Evolutionary conservation across 2,329 filamentous ascomycete species (phyloP).

Genomic region (Hypoxylon sp.): DNA sequence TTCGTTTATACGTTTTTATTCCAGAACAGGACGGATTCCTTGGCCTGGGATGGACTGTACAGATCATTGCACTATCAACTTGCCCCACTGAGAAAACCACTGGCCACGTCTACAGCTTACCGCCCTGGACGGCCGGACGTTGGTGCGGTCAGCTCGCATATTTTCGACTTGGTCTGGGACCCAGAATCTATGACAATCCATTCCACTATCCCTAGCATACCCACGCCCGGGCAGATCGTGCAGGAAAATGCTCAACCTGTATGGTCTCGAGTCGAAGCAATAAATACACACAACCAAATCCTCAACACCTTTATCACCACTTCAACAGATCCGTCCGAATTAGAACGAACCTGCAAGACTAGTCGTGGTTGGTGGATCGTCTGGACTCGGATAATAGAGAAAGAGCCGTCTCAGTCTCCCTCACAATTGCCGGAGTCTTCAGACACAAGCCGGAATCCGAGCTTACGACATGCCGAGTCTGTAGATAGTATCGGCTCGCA

Average conservation of each 20-base stretch:
- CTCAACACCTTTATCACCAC: slow-evolving; percentile 70
- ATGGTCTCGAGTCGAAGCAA: slow-evolving; percentile 74
- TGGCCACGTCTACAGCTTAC: slow-evolving; percentile 71
- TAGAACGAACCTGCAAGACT: slow-evolving; percentile 76
- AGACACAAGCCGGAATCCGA: slow-evolving; percentile 15
- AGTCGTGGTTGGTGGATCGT: slow-evolving; percentile 79
- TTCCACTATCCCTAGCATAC: slow-evolving; percentile 77
- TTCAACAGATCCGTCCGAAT: slow-evolving; percentile 60
- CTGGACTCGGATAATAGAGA: slow-evolving; percentile 70
- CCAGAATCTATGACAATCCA: slow-evolving; percentile 69
- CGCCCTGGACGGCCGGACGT: slow-evolving; percentile 66
- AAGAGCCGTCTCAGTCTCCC: slow-evolving; percentile 23
- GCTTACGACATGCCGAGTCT: slow-evolving; percentile 34
- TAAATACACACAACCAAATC: slow-evolving; percentile 76
- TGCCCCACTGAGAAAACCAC: slow-evolving; percentile 69
- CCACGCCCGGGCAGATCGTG: slow-evolving; percentile 59
- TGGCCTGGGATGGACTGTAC: slow-evolving; percentile 71
- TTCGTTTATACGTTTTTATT: slow-evolving; percentile 87
- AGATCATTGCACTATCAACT: slow-evolving; percentile 74
- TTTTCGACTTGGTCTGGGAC: slow-evolving; percentile 77
- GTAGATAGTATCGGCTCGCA: slow-evolving; percentile 28
- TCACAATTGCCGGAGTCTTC: slow-evolving; percentile 17
- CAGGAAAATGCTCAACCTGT: slow-evolving; percentile 49
- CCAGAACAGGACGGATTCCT: slow-evolving; percentile 70
- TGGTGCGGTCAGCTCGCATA: slow-evolving; percentile 58